These are phyloP conservation scores for Marsdenia floribunda DNA, from an alignment of 257 asterid genomes.

Conservation along the genomic window DNA sequence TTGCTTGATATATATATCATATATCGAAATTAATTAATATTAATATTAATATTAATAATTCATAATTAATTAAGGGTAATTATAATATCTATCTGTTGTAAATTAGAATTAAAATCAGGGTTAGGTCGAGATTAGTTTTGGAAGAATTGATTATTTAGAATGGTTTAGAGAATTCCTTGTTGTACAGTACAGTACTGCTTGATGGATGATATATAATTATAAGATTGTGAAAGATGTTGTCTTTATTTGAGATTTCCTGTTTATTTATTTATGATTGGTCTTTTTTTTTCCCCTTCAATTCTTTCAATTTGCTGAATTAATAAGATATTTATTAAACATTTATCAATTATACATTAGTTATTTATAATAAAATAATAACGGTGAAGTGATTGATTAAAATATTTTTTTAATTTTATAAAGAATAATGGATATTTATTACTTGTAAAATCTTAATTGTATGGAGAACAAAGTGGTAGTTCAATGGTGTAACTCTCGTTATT, in stretches of 20 bases:
- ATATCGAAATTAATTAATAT: background rate
- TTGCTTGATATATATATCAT: conserved; percentile 47
- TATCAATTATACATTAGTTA: too few relatives aligned
- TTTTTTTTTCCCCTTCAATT: background rate
- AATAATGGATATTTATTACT: too few relatives aligned
- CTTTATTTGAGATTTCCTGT: background rate
- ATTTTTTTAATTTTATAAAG: too few relatives aligned
- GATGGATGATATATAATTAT: conserved; percentile 34
- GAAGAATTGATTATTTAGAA: conserved; percentile 24
- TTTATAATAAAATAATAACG: too few relatives aligned
- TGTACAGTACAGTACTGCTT: conserved; percentile 14
- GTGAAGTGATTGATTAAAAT: too few relatives aligned
- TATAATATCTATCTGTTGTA: conserved; percentile 28
- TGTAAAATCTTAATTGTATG: too few relatives aligned
- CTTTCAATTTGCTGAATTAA: too few relatives aligned
- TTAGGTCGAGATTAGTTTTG: conserved; percentile 31
- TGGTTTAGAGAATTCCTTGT: conserved; percentile 22
- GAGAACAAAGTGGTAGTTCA: too few relatives aligned
- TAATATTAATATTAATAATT: background rate
- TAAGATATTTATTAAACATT: too few relatives aligned
- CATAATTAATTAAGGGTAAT: conserved; percentile 23
- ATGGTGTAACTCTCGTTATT: too few relatives aligned
- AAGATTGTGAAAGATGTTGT: conserved; percentile 26
- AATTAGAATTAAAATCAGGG: conserved; percentile 20
- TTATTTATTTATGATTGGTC: background rate